These are phyloP conservation scores for Hordeum pubiflorum DNA, from an alignment of 202 grass and related monocot genomes.

Conservation along the genomic window DNA sequence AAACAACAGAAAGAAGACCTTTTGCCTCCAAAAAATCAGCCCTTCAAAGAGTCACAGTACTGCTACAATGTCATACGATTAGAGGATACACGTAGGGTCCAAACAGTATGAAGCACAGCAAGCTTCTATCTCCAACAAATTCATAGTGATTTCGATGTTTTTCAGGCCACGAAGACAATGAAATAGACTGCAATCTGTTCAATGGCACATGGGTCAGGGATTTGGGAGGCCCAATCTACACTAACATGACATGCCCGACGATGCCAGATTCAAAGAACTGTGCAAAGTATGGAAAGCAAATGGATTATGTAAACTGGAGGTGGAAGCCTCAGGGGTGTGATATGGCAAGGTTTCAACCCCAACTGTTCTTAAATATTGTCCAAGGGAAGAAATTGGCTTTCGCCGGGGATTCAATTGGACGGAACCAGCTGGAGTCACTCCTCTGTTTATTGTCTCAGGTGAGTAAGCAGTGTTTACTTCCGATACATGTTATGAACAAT, in stretches of 20 bases:
- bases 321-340: constrained; percentile 48
- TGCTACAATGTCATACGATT: not conserved
- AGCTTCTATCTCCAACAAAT: not conserved
- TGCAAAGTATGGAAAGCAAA: constrained; percentile 39
- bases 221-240: constrained; percentile 31
- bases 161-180: constrained; percentile 13
- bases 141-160: not conserved
- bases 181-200: constrained; percentile 29
- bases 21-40: not conserved
- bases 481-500: not conserved
- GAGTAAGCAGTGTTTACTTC: not conserved
- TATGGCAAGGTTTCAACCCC: constrained; percentile 41
- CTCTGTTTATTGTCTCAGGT: constrained; percentile 68
- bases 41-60: not conserved
- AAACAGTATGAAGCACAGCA: not conserved
- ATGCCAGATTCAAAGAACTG: constrained; percentile 55
- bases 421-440: constrained; percentile 68
- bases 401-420: constrained; percentile 47
- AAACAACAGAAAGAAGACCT: not conserved
- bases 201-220: constrained; percentile 49
- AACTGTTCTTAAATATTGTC: constrained; percentile 40
- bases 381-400: constrained; percentile 52
- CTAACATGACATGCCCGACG: constrained; percentile 36
- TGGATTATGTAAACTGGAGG: constrained; percentile 54
- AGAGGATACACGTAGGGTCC: not conserved